Evolutionary conservation across 306 rosid species (phyloP), one percentile per base, ranked within the genome.

Genomic region (Echinosophora koreensis): DNA sequence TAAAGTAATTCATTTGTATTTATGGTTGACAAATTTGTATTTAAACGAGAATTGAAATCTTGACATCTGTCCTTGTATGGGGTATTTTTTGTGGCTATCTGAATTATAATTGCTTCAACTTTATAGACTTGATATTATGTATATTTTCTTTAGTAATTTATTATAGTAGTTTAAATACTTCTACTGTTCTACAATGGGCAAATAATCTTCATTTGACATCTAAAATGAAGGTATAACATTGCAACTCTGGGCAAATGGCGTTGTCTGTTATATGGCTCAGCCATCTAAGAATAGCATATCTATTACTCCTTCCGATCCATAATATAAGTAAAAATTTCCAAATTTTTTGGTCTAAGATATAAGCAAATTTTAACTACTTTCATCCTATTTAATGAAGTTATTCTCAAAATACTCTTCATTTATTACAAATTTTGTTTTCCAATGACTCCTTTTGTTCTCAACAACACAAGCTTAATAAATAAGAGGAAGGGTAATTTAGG

Each of bases 111-210:
- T 10, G 80, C 72, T 59, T 51, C 27, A 35, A 46, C 54, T 39
- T 75, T 46, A 47, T 35, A 22, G 18, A n/a, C 38, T 75, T 17
- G 46, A 37, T 37, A 27, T 52, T 14, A 37, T 39, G 57, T 32
- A 60, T 60, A 46, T 68, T 64, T 64, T 9, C 22, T 37, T 47
- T 51, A 17, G 77, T 56, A 71, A 71, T 55, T 58, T 14, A 8
- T 41, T 58, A 2, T 18, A 41, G 44, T n/a, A 28, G 51, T 49
- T 49, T 17, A 8, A 41, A 41, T 16, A 34, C 35, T 14, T 2
- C 1, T n/a, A n/a, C n/a, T n/a, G n/a, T n/a, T n/a, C n/a, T 49
- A 39, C 8, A 39, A 22, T 22, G 22, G 22, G 1, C 22, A 22
- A 22, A 22, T 22, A 22, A 22, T 22, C 22, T 22, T 22, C 22